Base-by-base conservation (phyloP, 1,284 basidiomycete species). In the Meripilus lineatus region DNA sequence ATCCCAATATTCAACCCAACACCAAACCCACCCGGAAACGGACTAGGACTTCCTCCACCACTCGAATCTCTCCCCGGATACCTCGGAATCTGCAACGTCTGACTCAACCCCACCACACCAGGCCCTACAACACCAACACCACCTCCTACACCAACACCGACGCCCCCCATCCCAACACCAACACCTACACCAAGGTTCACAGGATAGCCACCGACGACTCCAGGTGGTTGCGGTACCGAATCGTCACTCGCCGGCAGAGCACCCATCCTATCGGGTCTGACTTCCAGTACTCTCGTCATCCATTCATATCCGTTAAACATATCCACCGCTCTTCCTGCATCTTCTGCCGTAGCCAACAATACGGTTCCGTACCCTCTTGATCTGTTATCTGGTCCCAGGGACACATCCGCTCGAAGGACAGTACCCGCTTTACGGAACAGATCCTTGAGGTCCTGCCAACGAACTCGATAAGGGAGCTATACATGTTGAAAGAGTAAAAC, bases 361-460 rank as follows among this genome's bases (percentile, higher is more conserved):
- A 97, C 93, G 3, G 92, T 96, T 17, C 94, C 94, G 58, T 93
- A 93, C 1, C 94, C 94, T 46, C 92, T 77, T 45, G 88, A 92
- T 54, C 93, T 76, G 58, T 95, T 95, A 61, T 96, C 93, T 2
- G 89, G 89, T 1, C 91, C 91, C 1, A 96, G 75, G 11, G 89
- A 89, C 40, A 96, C 92, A 59, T 97, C 95, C 5, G 95, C 94
- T 26, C 95, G 83, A 17, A 97, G 75, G 44, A 99, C 93, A 1
- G 93, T 95, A 38, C 95, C 95, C 1, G 93, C 89, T 53, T 90
- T 87, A 40, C 95, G 84, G 65, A 98, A 97, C 39, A 98, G 79
- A 64, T 98, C 95, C 60, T 99, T 98, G 52, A 99, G 79, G 67
- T 99, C 95, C 69, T 97, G 93, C 93, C 93, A 97, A 51, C 91